These are phyloP conservation scores for Penicillium frequentans DNA, from an alignment of 2,329 filamentous ascomycete genomes.

Conservation along the genomic window DNA sequence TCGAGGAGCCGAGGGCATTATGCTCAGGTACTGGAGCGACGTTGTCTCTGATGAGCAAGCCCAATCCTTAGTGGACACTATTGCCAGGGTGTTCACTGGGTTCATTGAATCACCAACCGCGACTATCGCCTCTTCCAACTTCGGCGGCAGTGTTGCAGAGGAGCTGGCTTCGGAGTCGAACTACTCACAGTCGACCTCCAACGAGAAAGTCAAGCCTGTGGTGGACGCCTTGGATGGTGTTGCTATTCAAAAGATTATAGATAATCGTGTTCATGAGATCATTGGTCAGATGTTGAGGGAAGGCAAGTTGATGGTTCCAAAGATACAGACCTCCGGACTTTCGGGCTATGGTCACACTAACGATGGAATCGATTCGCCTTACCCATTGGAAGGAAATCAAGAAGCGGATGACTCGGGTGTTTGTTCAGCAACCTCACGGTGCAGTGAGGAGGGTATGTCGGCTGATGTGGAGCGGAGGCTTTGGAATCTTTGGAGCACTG, in stretches of 20 bases:
- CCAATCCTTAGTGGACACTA: constrained; percentile 28
- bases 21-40: constrained; percentile 43
- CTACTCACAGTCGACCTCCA: constrained; percentile 14
- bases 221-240: constrained; percentile 19
- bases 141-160: constrained; percentile 6
- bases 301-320: constrained; percentile 25
- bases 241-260: constrained; percentile 33
- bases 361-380: constrained; percentile 18
- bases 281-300: constrained; percentile 35
- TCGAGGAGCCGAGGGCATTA: constrained; percentile 34
- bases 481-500: constrained; percentile 40
- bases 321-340: constrained; percentile 12
- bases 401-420: constrained; percentile 23
- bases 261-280: constrained; percentile 35
- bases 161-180: constrained; percentile 11
- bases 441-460: constrained; percentile 27
- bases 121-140: constrained; percentile 23
- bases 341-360: constrained; percentile 16
- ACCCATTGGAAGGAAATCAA: constrained; percentile 13
- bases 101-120: constrained; percentile 32
- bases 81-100: constrained; percentile 32
- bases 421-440: constrained; percentile 32
- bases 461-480: constrained; percentile 35
- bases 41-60: constrained; percentile 37
- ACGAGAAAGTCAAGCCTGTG: constrained; percentile 11